Conservation (phyloP, 1,139 yeast genomes). For the Arxiozyma telluris region DNA sequence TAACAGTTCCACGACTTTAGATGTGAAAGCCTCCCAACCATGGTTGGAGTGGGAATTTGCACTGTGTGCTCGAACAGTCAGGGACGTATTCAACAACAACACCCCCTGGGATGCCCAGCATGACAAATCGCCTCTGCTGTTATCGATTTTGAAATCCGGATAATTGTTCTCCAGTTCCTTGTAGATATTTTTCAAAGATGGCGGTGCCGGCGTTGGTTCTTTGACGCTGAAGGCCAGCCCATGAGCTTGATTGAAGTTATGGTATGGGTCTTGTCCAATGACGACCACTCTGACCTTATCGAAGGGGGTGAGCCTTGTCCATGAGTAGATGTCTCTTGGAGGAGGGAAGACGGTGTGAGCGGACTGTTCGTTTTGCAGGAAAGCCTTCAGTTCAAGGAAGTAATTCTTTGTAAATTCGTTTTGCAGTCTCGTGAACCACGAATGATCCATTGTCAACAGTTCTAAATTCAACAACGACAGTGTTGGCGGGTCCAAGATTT, state of each 20-base stretch:
- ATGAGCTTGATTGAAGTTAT: constrained; percentile 86
- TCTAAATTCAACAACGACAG: constrained; percentile 55
- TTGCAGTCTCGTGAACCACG: constrained; percentile 69
- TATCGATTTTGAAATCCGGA: constrained; percentile 50
- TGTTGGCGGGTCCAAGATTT: constrained; percentile 45
- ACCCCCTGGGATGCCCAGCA: constrained; percentile 90
- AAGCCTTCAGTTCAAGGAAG: constrained; percentile 57
- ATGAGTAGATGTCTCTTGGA: constrained; percentile 67
- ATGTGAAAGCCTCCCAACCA: constrained; percentile 95
- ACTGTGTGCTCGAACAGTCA: constrained; percentile 88
- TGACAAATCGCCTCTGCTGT: constrained; percentile 54
- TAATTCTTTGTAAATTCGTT: constrained; percentile 77
- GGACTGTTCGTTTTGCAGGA: constrained; percentile 18
- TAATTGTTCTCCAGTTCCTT: constrained; percentile 65
- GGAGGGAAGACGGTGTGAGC: constrained; percentile 61
- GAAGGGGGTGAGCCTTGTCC: constrained; percentile 85
- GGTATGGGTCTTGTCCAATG: constrained; percentile 96
- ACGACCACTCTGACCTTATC: constrained; percentile 65
- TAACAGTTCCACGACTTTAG: constrained; percentile 50
- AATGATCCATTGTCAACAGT: constrained; percentile 55
- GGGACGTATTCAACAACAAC: constrained; percentile 72
- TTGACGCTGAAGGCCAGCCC: constrained; percentile 90
- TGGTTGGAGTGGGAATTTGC: constrained; percentile 85
- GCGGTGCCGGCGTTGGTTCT: constrained; percentile 81
- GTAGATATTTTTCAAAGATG: constrained; percentile 80